These are phyloP conservation scores for Hanseniaspora meyeri DNA, from an alignment of 805 yeast species.

Conservation along the genomic window DNA sequence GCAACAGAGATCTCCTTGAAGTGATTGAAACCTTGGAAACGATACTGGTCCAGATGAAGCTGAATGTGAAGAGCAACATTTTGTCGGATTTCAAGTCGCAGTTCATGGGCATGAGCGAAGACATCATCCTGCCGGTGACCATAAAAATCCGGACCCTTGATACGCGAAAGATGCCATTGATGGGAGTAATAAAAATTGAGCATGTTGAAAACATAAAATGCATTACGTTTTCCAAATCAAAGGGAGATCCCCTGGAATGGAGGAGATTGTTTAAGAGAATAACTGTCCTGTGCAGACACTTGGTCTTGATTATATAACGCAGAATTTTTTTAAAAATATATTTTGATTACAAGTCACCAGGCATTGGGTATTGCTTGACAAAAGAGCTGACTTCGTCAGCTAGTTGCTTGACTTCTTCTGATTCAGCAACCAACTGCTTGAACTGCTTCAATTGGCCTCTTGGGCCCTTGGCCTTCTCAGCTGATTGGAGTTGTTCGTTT, in stretches of 20 bases:
- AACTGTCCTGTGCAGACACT: slow-evolving; percentile 45
- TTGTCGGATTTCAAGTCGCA: slow-evolving; percentile 18
- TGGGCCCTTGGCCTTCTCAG: slow-evolving; percentile 37
- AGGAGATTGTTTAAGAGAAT: slow-evolving; percentile 49
- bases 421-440: slow-evolving; percentile 56
- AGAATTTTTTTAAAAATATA: background rate
- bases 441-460: slow-evolving; percentile 52
- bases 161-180: slow-evolving; percentile 33
- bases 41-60: slow-evolving; percentile 20
- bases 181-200: slow-evolving; percentile 37
- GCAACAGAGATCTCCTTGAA: slow-evolving; percentile 21
- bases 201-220: slow-evolving; percentile 34
- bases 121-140: slow-evolving; percentile 29
- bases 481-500: slow-evolving; percentile 27
- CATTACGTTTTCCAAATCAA: slow-evolving; percentile 42
- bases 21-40: slow-evolving; percentile 25
- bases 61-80: slow-evolving; percentile 22
- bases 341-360: slow-evolving; percentile 48
- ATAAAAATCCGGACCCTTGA: slow-evolving; percentile 34
- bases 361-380: slow-evolving; percentile 73
- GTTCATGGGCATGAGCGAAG: slow-evolving; percentile 13
- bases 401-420: slow-evolving; percentile 46
- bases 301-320: slow-evolving; percentile 16
- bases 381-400: slow-evolving; percentile 57
- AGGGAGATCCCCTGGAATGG: slow-evolving; percentile 68